phyloP scores from a whole-genome alignment of 768 basidiomycete species.

The Suillus cothurnatus region DNA sequence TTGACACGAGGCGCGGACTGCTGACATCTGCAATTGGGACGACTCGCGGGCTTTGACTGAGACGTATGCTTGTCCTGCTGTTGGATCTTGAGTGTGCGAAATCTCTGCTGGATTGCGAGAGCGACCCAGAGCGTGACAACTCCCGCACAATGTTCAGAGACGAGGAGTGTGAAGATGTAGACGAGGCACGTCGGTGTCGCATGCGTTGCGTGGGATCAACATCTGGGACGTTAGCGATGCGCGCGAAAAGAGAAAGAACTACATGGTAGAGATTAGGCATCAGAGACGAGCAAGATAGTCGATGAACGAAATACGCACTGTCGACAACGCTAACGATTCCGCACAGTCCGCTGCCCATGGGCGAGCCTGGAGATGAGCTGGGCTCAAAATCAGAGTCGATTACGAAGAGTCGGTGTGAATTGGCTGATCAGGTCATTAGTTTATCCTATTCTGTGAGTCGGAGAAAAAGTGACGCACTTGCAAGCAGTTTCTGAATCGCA shows the following conservation, averaged over 20 bases:
- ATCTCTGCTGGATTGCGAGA: constrained; percentile 25
- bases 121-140: constrained; percentile 33
- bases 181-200: constrained; percentile 78
- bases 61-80: constrained; percentile 41
- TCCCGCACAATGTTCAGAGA: neutral
- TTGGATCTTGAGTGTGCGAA: constrained; percentile 43
- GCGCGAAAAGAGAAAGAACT: constrained; percentile 83
- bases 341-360: constrained; percentile 49
- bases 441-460: neutral
- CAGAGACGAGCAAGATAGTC: neutral
- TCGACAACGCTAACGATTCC: constrained; percentile 86
- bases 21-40: constrained; percentile 32
- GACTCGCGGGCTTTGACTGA: constrained; percentile 35
- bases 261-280: constrained; percentile 8
- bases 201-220: constrained; percentile 80
- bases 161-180: constrained; percentile 62
- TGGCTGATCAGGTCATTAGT: constrained; percentile 47
- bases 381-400: constrained; percentile 56
- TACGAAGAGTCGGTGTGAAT: constrained; percentile 79
- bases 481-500: constrained; percentile 79
- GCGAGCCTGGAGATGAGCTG: constrained; percentile 50
- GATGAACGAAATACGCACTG: constrained; percentile 46
- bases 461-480: constrained; percentile 54
- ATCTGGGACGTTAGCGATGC: constrained; percentile 67
- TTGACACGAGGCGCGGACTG: constrained; percentile 13